Evolutionary conservation across 345 rosid species (phyloP), one percentile per base, ranked within the genome.

Genomic region (Alliaria petiolata): DNA sequence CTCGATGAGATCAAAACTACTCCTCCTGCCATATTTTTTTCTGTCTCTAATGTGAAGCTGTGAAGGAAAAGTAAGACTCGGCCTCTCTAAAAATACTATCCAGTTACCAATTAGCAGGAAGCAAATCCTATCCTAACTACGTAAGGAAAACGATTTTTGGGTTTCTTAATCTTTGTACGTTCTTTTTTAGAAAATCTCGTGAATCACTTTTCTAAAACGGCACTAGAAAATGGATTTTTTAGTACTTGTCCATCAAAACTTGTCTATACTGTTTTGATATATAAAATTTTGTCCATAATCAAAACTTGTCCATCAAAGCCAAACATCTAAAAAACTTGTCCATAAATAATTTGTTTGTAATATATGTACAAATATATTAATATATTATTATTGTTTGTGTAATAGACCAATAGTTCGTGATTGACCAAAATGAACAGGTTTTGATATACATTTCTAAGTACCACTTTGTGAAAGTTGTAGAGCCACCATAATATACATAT

Each of bases 1-100:
- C 40, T 64, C 6, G 71, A 72, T 1, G 77, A 72, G 20, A 72
- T 15, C 6, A 72, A 5, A 12, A 38, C 63, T 2, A 62, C 26
- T 3, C 5, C 44, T 65, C 36, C 61, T 22, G 30, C 16, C 69
- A 62, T n/a, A n/a, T n/a, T 52, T 42, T 63, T 43, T 42, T 49
- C 0, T 3, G 42, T 34, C 4, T 57, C 17, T n/a, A 35, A 0
- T 8, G 56, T 50, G 31, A 50, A 51, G 33, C 14, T 44, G 49
- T 20, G 52, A 54, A 2, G 25, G 14, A n/a, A 33, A 3, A 16
- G 0, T 5, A 34, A 9, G 10, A 16, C 26, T 50, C 4, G 30
- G 16, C 50, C 12, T 11, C 14, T 52, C 38, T 38, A 15, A 11
- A n/a, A 15, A 51, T 35, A n/a, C n/a, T 20, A 65, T 17, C 28